Base-by-base conservation (phyloP, 495 filamentous ascomycete genomes). In the Lasiosphaeria ovina region DNA sequence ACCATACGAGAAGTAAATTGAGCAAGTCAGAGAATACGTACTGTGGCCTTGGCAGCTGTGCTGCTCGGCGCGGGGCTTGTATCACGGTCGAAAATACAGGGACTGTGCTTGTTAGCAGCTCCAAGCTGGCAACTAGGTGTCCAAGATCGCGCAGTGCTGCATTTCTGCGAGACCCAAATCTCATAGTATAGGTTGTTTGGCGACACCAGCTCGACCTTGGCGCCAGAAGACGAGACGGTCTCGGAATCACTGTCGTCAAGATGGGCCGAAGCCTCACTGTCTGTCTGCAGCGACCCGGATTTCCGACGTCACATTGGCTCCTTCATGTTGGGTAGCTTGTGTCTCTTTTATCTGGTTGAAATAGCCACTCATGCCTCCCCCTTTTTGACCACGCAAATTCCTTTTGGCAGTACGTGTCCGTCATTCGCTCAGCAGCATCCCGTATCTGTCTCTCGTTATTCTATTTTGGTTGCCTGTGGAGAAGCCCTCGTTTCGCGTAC, bases 281-380 rank as follows among this genome's bases (percentile, higher is more conserved):
- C 61, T 59, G 59, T 48, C 51, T 48, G 51, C 40, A 48, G 16
- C 17, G 57, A 51, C 52, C 31, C 35, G 35, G 24, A 48, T 34
- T 31, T 33, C 34, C 10, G 24, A 17, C 55, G 58, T 69, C 61
- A 67, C 69, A 55, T 66, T 66, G 65, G 62, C 57, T 67, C 40
- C 10, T 58, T 62, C 57, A 67, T 68, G 52, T 71, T 45, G 47
- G 35, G 50, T 3, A 32, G n/a, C 6, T 33, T 32, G 35, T 35
- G 17, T 40, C 52, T 40, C 0, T 54, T 12, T 17, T 34, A 24
- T 24, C 24, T 24, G 24, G 57, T 63, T 61, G 64, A 67, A 60
- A 67, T 66, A 62, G 11, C 44, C 35, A 51, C 34, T 34, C 17
- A 50, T 17, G 12, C 52, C 57, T 51, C 57, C 55, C 36, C 7